phyloP scores from a whole-genome alignment of 2,329 filamentous ascomycete species.

The Hymenoscyphus scutula region DNA sequence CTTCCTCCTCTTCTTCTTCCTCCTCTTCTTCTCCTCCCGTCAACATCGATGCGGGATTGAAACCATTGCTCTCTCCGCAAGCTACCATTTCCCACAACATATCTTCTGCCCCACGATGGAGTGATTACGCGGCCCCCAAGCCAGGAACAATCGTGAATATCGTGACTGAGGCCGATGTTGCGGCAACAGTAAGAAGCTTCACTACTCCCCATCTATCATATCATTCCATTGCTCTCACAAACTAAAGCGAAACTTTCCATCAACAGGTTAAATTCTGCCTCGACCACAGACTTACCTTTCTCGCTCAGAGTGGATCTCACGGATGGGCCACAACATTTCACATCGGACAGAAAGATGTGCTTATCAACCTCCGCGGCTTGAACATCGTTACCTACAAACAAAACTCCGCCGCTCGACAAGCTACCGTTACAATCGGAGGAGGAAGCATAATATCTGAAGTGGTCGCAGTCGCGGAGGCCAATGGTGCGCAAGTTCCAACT shows the following conservation, averaged over 20 bases:
- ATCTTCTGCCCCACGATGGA: slow-evolving; percentile 5
- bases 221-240: neutral
- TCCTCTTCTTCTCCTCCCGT: neutral
- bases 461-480: neutral
- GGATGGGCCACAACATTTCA: slow-evolving; percentile 8
- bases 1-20: no score
- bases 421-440: slow-evolving; percentile 9
- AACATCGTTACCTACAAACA: slow-evolving; percentile 8
- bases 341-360: slow-evolving; percentile 1
- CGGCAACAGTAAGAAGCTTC: neutral
- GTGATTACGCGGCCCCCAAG: slow-evolving; percentile 4
- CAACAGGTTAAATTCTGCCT: slow-evolving; percentile 14
- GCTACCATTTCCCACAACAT: neutral
- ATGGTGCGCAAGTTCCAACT: slow-evolving; percentile 5
- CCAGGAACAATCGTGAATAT: slow-evolving; percentile 8
- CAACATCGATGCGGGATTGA: neutral
- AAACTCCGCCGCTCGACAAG: neutral
- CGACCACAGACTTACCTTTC: slow-evolving; percentile 11
- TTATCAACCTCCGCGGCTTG: slow-evolving; percentile 6
- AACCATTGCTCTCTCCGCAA: neutral
- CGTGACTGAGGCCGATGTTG: neutral
- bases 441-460: slow-evolving; percentile 10
- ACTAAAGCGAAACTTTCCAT: neutral
- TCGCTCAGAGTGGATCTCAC: slow-evolving; percentile 16
- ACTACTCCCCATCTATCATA: no score